phyloP scores from a whole-genome alignment of 495 filamentous ascomycete species.

The Emericellopsis terricola region DNA sequence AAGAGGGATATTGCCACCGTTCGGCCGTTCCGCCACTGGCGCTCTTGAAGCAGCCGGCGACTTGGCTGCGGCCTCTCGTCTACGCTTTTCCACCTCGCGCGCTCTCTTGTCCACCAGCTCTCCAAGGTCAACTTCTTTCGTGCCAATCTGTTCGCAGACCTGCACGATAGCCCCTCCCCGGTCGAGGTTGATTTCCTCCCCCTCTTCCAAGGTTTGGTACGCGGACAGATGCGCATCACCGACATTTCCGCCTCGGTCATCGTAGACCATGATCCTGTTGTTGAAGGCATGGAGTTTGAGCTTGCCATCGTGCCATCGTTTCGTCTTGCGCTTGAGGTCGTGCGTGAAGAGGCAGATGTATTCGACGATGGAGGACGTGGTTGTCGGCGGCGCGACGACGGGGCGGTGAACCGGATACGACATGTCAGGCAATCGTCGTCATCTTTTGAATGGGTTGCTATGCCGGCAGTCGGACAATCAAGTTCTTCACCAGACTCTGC shows the following conservation, averaged over 20 bases:
- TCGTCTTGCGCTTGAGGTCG: conserved; percentile 70
- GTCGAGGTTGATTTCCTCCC: conserved; percentile 70
- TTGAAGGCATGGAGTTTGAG: conserved; percentile 84
- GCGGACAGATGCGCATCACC: conserved; percentile 62
- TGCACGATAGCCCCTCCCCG: conserved; percentile 56
- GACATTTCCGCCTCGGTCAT: conserved; percentile 58
- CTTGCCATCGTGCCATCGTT: conserved; percentile 84
- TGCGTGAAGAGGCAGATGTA: conserved; percentile 73
- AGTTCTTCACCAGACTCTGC: not conserved
- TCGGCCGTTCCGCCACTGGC: not conserved
- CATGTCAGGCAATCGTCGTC: not conserved
- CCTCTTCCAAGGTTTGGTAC: conserved; percentile 26
- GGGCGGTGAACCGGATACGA: not conserved
- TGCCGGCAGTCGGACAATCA: too few species aligned
- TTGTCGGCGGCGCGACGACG: conserved; percentile 16
- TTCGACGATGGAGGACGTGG: conserved; percentile 61
- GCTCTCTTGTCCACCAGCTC: conserved; percentile 49
- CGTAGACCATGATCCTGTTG: conserved; percentile 79
- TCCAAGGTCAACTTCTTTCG: conserved; percentile 56
- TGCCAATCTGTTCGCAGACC: conserved; percentile 55
- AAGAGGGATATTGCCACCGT: too few species aligned
- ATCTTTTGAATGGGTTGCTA: too few species aligned
- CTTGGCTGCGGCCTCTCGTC: conserved; percentile 14
- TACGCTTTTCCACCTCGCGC: conserved; percentile 28
- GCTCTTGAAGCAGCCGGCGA: conserved; percentile 2